Base-by-base conservation (phyloP, 129 eudicot genomes). In the Escallonia rubra region DNA sequence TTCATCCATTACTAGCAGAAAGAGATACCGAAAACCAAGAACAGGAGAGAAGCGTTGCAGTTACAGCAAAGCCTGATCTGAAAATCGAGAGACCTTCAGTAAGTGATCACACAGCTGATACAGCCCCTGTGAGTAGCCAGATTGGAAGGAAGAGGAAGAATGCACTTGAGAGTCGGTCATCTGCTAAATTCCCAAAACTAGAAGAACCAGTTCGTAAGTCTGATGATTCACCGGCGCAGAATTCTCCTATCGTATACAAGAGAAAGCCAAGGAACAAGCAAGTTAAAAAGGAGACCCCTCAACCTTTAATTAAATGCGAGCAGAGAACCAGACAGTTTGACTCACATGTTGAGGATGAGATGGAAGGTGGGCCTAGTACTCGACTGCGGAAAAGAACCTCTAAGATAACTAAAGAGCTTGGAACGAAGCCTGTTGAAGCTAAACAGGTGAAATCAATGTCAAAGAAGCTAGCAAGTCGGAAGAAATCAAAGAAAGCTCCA, bases 291-390 rank as follows among this genome's bases (percentile, higher is more conserved):
- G 78, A 67, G 60, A 47, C 74, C 46, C 80, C 84, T 15, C 67
- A 41, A 46, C 78, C 77, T 15, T 66, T 44, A 45, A 78, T 40
- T 14, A 72, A 40, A 52, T 14, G 43, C 41, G 65, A 43, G 12
- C 75, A 57, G 45, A 59, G 57, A 57, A 42, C 68, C 39, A 62
- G 72, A 75, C 72, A 75, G 42, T 76, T 64, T 16, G 76, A 75
- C 62, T 73, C 78, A 54, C 75, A 57, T 51, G 64, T 57, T 15
- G 86, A 80, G 49, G 83, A 75, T 4, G 91, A 88, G 48, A 57
- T 49, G 8, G 90, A 82, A 59, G 94, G 94, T 11, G 96, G 97
- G 64, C 95, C 90, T 8, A 84, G 95, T 80, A 74, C 95, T 0
- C 82, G 98, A 41, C 83, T 86, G 70, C 79, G 98, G 69, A 86